Conservation (phyloP, 2,329 filamentous ascomycete genomes). For the Fusarium duplospermum region DNA sequence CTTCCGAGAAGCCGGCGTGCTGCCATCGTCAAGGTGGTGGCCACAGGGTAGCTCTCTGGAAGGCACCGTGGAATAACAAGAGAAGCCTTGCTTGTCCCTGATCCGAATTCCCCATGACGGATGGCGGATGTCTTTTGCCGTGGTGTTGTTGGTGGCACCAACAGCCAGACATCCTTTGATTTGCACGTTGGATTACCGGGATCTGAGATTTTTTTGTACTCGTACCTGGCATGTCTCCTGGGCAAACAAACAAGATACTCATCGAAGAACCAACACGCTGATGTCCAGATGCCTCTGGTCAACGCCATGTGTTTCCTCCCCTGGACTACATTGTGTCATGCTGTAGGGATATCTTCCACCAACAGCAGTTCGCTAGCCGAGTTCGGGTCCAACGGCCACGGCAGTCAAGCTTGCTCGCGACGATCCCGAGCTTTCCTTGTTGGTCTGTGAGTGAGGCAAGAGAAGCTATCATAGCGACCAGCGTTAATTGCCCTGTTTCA, state of each 20-base stretch:
- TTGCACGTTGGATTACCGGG: neutral
- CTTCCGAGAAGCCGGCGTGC: neutral
- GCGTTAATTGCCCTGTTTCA: conserved; percentile 6
- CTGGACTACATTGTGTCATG: conserved; percentile 9
- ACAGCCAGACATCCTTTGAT: neutral
- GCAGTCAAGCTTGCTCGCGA: conserved; percentile 1
- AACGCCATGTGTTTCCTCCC: conserved; percentile 19
- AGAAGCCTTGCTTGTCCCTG: neutral
- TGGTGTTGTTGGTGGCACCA: conserved; percentile 10
- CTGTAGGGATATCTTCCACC: conserved; percentile 15
- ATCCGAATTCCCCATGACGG: conserved; percentile 18
- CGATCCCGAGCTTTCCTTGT: neutral
- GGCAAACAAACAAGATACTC: conserved; percentile 23
- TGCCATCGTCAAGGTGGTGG: conserved; percentile 3
- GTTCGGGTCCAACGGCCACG: conserved; percentile 15
- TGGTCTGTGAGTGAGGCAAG: conserved; percentile 4
- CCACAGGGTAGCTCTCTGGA: conserved; percentile 15
- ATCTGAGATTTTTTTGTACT: neutral
- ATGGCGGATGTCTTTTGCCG: conserved; percentile 22
- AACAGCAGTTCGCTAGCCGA: conserved; percentile 5
- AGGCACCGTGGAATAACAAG: neutral
- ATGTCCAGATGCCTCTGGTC: conserved; percentile 1
- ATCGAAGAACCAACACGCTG: neutral
- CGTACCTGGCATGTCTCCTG: conserved; percentile 7
- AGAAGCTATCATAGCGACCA: neutral